A percentile compares a stretch with the other conserved stretches of the same genome.
phyloP scores from a whole-genome alignment of 345 rosid genomes.

The Eucalyptus regnans region DNA sequence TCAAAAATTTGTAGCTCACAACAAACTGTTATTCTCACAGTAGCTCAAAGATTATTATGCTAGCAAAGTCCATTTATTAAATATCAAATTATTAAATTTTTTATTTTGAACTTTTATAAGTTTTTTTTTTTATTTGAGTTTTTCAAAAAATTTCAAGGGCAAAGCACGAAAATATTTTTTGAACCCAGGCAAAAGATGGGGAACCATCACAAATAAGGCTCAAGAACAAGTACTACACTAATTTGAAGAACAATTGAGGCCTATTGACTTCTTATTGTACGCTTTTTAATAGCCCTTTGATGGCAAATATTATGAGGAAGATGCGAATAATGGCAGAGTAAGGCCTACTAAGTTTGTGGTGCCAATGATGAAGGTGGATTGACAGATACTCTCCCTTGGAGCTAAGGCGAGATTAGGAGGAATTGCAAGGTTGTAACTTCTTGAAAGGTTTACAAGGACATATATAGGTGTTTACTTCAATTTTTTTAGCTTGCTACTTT shows the following conservation, averaged over 20 bases:
- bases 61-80: too few species aligned
- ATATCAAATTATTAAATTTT: too few species aligned
- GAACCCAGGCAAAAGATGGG: background rate
- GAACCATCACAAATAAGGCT: background rate
- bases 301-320: background rate
- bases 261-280: background rate
- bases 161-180: background rate
- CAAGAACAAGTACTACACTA: background rate
- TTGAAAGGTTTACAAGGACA: too few species aligned
- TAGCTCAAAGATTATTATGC: too few species aligned
- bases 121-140: too few species aligned
- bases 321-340: background rate
- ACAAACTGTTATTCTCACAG: too few species aligned
- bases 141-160: background rate
- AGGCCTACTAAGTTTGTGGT: background rate
- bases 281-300: background rate
- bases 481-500: too few species aligned
- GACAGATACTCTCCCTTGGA: conserved; percentile 3
- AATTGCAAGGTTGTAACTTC: background rate
- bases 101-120: background rate
- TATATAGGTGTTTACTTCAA: too few species aligned
- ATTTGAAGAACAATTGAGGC: background rate
- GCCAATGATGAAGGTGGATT: conserved; percentile 13
- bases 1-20: too few species aligned
- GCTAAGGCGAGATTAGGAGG: conserved; percentile 6